Evolutionary conservation across 2,329 filamentous ascomycete species (phyloP).

Genomic region (Monilinia fructigena): DNA sequence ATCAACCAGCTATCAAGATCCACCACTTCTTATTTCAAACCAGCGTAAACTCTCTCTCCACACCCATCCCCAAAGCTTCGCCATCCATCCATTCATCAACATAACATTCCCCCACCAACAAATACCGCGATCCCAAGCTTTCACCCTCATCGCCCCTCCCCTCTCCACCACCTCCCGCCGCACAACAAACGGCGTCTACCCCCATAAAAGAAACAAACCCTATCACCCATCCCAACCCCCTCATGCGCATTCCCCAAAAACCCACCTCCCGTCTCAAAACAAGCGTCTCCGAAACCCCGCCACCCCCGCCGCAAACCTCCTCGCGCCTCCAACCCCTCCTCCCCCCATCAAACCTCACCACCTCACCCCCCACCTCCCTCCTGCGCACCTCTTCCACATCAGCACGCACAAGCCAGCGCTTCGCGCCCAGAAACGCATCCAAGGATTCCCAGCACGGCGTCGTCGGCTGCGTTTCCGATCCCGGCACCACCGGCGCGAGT

Average conservation of each 20-base stretch:
- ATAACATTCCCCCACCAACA: not conserved
- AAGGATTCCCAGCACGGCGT: not conserved
- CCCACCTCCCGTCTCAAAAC: not conserved
- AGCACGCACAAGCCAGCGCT: too few relatives aligned
- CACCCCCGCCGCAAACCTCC: not conserved
- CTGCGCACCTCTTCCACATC: not conserved
- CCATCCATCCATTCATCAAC: not conserved
- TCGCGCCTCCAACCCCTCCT: not conserved
- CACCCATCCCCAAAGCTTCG: not conserved
- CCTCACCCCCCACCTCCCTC: not conserved
- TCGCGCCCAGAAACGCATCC: not conserved
- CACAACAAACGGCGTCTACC: not conserved
- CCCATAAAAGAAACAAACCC: not conserved
- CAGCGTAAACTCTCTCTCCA: not conserved
- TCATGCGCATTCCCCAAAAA: not conserved
- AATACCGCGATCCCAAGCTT: not conserved
- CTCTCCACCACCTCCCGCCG: not conserved
- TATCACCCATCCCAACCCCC: not conserved
- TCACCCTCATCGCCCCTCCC: too few relatives aligned
- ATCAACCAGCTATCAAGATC: too few relatives aligned
- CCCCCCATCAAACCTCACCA: not conserved
- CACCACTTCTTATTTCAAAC: too few relatives aligned
- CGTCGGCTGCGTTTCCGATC: not conserved
- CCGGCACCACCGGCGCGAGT: not conserved
- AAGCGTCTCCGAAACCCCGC: not conserved